phyloP scores from a whole-genome alignment of 2,329 filamentous ascomycete species.

The Colletotrichum endophyticum region DNA sequence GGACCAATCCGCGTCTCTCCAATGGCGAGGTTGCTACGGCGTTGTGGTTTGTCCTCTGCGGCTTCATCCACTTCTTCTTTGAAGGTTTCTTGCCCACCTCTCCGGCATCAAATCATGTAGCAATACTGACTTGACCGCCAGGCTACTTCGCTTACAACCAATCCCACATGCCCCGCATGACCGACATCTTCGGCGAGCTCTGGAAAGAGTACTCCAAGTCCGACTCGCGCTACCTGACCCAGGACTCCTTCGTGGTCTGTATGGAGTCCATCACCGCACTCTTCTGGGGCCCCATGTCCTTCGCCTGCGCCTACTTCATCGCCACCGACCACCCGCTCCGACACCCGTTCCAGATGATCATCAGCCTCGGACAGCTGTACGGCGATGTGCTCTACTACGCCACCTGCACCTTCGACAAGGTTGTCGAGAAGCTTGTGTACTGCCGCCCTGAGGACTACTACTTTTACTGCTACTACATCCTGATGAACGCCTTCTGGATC shows the following conservation, averaged over 20 bases:
- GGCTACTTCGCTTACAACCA: conserved; percentile 56
- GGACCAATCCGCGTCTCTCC: conserved; percentile 56
- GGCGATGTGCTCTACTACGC: conserved; percentile 58
- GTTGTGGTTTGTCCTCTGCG: conserved; percentile 80
- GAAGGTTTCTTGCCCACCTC: conserved; percentile 34
- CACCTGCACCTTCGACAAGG: conserved; percentile 48
- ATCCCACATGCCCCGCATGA: conserved; percentile 40
- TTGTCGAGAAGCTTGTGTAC: conserved; percentile 43
- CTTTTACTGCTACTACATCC: conserved; percentile 58
- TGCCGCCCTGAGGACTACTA: conserved; percentile 57
- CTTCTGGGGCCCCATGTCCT: conserved; percentile 59
- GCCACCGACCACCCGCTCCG: conserved; percentile 48
- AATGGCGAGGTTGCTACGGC: conserved; percentile 62
- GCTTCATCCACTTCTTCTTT: conserved; percentile 49
- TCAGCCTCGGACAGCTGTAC: conserved; percentile 55
- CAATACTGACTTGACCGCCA: conserved; percentile 24
- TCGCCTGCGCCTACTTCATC: conserved; percentile 50
- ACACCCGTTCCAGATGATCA: conserved; percentile 51
- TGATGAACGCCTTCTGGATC: conserved; percentile 60
- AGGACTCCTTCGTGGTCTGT: conserved; percentile 57
- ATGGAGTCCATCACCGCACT: conserved; percentile 61
- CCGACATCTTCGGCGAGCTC: conserved; percentile 54
- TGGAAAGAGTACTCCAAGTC: conserved; percentile 65
- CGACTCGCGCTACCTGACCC: conserved; percentile 60
- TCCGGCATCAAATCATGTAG: fast-evolving